Percentiles rank a stretch among this genome's conserved stretches.
Conservation (phyloP, 2,329 filamentous ascomycete species). For the Penicillium rolfsii region DNA sequence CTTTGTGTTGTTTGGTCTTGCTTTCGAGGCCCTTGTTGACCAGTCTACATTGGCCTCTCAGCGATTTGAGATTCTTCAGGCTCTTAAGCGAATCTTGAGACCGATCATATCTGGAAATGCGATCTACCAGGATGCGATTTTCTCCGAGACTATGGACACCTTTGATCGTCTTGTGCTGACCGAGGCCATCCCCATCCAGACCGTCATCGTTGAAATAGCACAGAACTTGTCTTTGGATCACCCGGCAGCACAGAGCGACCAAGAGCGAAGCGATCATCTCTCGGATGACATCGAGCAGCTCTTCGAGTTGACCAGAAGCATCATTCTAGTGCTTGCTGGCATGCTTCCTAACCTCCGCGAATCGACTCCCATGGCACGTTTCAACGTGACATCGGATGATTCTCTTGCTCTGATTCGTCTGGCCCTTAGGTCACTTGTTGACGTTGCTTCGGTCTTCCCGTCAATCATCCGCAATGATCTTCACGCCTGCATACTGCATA, state of each 20-base stretch:
- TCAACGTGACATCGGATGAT: constrained; percentile 79
- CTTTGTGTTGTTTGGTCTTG: constrained; percentile 94
- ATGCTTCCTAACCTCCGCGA: constrained; percentile 72
- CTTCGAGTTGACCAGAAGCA: constrained; percentile 94
- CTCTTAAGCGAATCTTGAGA: constrained; percentile 90
- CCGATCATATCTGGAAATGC: constrained; percentile 94
- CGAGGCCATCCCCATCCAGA: constrained; percentile 84
- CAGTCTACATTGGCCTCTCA: constrained; percentile 75
- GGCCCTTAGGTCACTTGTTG: constrained; percentile 83
- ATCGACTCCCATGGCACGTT: constrained; percentile 64
- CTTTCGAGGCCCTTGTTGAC: constrained; percentile 91
- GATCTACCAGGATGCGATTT: constrained; percentile 93
- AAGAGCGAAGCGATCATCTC: constrained; percentile 72
- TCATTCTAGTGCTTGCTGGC: constrained; percentile 87
- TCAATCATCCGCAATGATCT: constrained; percentile 95
- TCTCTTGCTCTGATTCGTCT: constrained; percentile 77
- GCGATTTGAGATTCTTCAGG: constrained; percentile 83
- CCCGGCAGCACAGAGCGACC: constrained; percentile 76
- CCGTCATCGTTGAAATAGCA: constrained; percentile 91
- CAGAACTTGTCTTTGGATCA: constrained; percentile 87
- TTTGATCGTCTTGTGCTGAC: constrained; percentile 91
- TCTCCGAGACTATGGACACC: constrained; percentile 95
- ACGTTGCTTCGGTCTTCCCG: constrained; percentile 94
- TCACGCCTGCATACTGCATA: constrained; percentile 94
- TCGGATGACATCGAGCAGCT: constrained; percentile 98